Conservation (phyloP, 2,329 filamentous ascomycete genomes). For the Chaetomium strumarium region DNA sequence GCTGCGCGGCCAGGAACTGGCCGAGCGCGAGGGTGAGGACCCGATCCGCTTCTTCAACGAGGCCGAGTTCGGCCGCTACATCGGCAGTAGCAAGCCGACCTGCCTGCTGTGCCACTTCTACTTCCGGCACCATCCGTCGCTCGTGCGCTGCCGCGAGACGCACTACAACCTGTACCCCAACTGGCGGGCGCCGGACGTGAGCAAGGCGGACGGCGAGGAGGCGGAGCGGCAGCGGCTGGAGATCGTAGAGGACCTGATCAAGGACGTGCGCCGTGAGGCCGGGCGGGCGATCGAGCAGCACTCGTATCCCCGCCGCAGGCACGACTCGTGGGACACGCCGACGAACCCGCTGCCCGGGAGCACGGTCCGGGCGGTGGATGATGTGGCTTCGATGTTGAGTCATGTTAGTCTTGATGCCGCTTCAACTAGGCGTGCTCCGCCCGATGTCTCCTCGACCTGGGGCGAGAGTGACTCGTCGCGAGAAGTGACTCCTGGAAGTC, state of each 20-base stretch:
- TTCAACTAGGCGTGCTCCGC: neutral
- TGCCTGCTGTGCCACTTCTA: constrained; percentile 36
- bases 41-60: constrained; percentile 27
- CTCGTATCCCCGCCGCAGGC: constrained; percentile 2
- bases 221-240: neutral
- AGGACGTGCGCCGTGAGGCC: constrained; percentile 2
- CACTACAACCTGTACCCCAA: constrained; percentile 36
- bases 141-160: constrained; percentile 27
- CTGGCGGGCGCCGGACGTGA: constrained; percentile 35
- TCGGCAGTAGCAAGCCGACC: constrained; percentile 38
- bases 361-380: neutral
- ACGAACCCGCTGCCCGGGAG: constrained; percentile 7
- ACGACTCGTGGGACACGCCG: constrained; percentile 20
- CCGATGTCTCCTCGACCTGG: neutral
- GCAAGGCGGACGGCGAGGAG: neutral
- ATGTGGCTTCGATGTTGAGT: neutral
- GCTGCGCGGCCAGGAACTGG: constrained; percentile 11
- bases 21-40: neutral
- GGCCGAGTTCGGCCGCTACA: constrained; percentile 29
- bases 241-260: constrained; percentile 17
- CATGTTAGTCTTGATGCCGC: neutral
- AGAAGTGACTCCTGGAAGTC: neutral
- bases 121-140: constrained; percentile 27
- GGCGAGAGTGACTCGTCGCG: neutral
- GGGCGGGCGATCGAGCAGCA: neutral